A percentile compares a stretch with the other conserved stretches of the same genome.
Conservation (phyloP, 2,329 filamentous ascomycete genomes). For the Botrytis fragariae region DNA sequence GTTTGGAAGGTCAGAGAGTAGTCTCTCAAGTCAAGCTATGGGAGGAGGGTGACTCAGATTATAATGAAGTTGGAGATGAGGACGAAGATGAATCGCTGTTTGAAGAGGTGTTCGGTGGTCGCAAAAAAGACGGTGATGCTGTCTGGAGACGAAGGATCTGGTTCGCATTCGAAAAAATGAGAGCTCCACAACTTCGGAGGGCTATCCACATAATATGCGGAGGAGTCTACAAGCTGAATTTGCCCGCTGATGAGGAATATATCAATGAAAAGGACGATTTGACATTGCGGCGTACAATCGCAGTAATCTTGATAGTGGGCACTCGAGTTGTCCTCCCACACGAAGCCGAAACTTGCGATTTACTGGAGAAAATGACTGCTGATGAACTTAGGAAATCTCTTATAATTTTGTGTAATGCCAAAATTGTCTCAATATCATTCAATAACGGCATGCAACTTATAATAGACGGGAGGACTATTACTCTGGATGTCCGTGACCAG, state of each 20-base stretch:
- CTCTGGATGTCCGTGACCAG: background rate
- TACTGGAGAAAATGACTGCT: background rate
- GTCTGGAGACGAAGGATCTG: background rate
- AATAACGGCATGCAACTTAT: background rate
- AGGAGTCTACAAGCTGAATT: background rate
- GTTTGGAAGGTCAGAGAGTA: background rate
- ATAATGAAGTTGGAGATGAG: background rate
- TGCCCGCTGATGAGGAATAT: background rate
- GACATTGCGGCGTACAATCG: background rate
- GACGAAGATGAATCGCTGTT: background rate
- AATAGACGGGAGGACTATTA: background rate
- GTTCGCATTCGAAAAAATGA: background rate
- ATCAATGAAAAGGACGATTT: background rate
- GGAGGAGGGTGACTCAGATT: background rate
- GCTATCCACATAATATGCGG: background rate
- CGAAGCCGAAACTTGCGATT: background rate
- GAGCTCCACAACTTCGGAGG: background rate
- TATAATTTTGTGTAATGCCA: background rate
- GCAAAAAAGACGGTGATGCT: background rate
- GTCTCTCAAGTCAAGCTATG: background rate
- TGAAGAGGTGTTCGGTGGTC: background rate
- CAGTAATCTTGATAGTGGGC: background rate
- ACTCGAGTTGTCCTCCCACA: background rate
- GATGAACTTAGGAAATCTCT: background rate
- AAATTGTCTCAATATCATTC: accelerated